Evolutionary conservation across 1,139 yeast genomes (phyloP).

Genomic region (Saccharomyces hybrid): DNA sequence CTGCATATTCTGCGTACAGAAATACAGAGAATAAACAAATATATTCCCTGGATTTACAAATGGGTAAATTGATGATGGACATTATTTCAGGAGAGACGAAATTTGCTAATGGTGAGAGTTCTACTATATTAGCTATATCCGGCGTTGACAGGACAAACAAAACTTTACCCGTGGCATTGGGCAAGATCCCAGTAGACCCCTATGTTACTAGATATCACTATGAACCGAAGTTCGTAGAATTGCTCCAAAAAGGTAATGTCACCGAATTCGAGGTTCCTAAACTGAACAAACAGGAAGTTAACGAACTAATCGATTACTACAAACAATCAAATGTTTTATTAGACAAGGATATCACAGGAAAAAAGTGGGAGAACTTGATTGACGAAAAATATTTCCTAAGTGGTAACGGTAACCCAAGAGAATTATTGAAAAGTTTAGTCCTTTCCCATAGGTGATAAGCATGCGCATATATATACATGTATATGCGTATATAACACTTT

Average conservation of each 20-base stretch:
- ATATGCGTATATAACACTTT: background rate
- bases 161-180: slow-evolving; percentile 59
- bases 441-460: slow-evolving; percentile 15
- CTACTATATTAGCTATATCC: slow-evolving; percentile 58
- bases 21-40: slow-evolving; percentile 51
- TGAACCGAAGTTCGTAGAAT: slow-evolving; percentile 48
- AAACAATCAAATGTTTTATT: slow-evolving; percentile 47
- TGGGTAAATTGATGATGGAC: slow-evolving; percentile 54
- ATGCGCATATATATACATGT: background rate
- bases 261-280: slow-evolving; percentile 43
- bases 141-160: slow-evolving; percentile 39
- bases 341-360: slow-evolving; percentile 37
- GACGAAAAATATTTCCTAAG: slow-evolving; percentile 53
- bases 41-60: slow-evolving; percentile 56
- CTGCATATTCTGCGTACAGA: slow-evolving; percentile 54
- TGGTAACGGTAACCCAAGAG: slow-evolving; percentile 79
- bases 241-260: slow-evolving; percentile 43
- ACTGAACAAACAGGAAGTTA: slow-evolving; percentile 49
- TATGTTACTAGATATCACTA: slow-evolving; percentile 46
- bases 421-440: slow-evolving; percentile 46
- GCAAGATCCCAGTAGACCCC: slow-evolving; percentile 47
- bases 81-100: slow-evolving; percentile 47
- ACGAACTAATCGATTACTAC: slow-evolving; percentile 46
- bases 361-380: slow-evolving; percentile 34
- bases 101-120: slow-evolving; percentile 47